phyloP scores from a whole-genome alignment of 2,329 filamentous ascomycete species.

The Ceratocystis smalleyi region DNA sequence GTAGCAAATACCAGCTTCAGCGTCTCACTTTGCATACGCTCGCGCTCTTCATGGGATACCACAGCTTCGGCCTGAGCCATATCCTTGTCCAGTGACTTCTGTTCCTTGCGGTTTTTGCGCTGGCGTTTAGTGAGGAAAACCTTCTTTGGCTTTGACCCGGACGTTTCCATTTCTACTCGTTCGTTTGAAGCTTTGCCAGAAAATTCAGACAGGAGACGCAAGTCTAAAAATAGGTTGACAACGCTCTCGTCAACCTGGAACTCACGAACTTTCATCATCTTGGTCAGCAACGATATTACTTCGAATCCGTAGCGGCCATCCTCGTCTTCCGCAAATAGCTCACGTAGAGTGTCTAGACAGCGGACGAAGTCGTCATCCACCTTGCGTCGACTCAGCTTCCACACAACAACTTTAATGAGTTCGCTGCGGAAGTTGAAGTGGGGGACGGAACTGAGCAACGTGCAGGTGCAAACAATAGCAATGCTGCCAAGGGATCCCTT shows the following conservation, averaged over 20 bases:
- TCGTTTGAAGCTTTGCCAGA: slow-evolving; percentile 68
- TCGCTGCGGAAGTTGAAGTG: slow-evolving; percentile 96
- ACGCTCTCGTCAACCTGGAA: slow-evolving; percentile 74
- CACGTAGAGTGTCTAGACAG: slow-evolving; percentile 63
- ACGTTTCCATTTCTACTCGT: slow-evolving; percentile 43
- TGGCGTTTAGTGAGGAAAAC: slow-evolving; percentile 81
- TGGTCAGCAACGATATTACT: slow-evolving; percentile 66
- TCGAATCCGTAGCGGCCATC: slow-evolving; percentile 81
- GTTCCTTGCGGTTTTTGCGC: slow-evolving; percentile 69
- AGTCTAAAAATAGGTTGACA: slow-evolving; percentile 77
- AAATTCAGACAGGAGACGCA: slow-evolving; percentile 79
- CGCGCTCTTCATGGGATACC: slow-evolving; percentile 81
- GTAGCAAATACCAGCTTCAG: slow-evolving; percentile 88
- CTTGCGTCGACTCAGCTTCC: slow-evolving; percentile 59
- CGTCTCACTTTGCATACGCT: slow-evolving; percentile 88
- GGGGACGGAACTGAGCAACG: slow-evolving; percentile 62
- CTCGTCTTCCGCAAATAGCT: slow-evolving; percentile 71
- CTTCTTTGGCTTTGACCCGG: slow-evolving; percentile 54
- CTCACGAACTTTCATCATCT: slow-evolving; percentile 85
- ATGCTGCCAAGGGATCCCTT: slow-evolving; percentile 46
- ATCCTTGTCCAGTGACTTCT: slow-evolving; percentile 78
- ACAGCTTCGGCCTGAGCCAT: slow-evolving; percentile 83
- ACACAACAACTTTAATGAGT: slow-evolving; percentile 70
- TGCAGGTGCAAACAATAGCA: slow-evolving; percentile 75
- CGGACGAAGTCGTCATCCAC: slow-evolving; percentile 62